Percentiles rank a stretch among this genome's conserved stretches.
Conservation (phyloP, 2,329 filamentous ascomycete genomes). For the Septoria linicola region DNA sequence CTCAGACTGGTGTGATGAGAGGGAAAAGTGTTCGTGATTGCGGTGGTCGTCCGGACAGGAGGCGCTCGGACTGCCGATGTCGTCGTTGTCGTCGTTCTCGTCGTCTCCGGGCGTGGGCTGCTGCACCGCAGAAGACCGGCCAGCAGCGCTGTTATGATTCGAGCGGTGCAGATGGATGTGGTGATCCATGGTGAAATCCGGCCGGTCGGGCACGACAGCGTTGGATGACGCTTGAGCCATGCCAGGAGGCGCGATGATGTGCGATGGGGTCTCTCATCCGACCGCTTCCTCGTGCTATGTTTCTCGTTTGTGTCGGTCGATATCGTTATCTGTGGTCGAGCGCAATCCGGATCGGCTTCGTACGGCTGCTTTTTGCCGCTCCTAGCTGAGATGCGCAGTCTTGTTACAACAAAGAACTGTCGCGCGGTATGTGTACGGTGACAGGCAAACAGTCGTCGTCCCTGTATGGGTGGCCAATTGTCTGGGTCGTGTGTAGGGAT, state of each 20-base stretch:
- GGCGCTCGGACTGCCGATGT: slow-evolving; percentile 25
- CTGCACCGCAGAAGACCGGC: neutral
- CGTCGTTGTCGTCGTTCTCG: slow-evolving; percentile 10
- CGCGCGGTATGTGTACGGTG: too few species aligned
- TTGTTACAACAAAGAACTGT: too few species aligned
- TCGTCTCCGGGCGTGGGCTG: slow-evolving; percentile 10
- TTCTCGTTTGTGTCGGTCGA: too few species aligned
- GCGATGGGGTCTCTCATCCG: neutral
- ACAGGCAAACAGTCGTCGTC: too few species aligned
- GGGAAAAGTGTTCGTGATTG: slow-evolving; percentile 2
- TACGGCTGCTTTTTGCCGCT: too few species aligned
- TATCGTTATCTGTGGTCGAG: neutral
- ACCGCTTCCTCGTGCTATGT: neutral
- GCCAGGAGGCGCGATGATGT: neutral
- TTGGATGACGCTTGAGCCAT: too few species aligned
- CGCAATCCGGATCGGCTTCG: too few species aligned
- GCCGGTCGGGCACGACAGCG: neutral
- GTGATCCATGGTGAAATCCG: too few species aligned
- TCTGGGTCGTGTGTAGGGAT: too few species aligned
- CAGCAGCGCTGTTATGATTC: neutral
- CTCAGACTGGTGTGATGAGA: slow-evolving; percentile 15
- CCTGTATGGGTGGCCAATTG: too few species aligned
- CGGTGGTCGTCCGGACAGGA: slow-evolving; percentile 15
- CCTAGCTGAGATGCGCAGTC: too few species aligned
- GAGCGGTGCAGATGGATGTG: neutral